Conservation (phyloP, 2,329 filamentous ascomycete species). For the Esteya vermicola region DNA sequence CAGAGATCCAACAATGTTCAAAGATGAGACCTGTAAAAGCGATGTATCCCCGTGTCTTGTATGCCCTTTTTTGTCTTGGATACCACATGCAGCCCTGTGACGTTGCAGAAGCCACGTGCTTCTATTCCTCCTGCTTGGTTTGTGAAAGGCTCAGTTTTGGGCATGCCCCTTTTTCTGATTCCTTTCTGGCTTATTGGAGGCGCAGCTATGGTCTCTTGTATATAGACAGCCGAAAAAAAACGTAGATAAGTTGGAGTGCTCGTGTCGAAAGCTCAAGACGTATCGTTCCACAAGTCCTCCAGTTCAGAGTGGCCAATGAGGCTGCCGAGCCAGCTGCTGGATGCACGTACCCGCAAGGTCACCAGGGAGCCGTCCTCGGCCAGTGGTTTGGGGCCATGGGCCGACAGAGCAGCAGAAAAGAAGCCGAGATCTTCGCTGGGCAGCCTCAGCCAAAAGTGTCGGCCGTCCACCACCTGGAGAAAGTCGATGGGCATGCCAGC, state of each 20-base stretch:
- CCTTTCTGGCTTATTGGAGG: no score
- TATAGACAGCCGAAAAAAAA: no score
- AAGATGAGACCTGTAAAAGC: no score
- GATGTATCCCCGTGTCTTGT: no score
- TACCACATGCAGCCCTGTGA: no score
- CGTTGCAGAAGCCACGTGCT: neutral
- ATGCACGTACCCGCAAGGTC: slow-evolving; percentile 39
- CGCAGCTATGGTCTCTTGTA: no score
- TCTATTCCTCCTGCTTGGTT: neutral
- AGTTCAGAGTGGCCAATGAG: slow-evolving; percentile 36
- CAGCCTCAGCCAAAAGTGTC: slow-evolving; percentile 49
- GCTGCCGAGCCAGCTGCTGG: slow-evolving; percentile 49
- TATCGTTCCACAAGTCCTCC: slow-evolving; percentile 32
- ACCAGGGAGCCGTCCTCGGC: slow-evolving; percentile 26
- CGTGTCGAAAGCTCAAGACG: neutral
- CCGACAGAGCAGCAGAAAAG: slow-evolving; percentile 50
- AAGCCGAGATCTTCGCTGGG: slow-evolving; percentile 44
- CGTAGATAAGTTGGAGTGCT: no score
- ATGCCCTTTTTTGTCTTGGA: no score
- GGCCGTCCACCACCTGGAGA: slow-evolving; percentile 41
- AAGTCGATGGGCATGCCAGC: slow-evolving; percentile 56
- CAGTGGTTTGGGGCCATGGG: no score
- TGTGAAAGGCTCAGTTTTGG: neutral
- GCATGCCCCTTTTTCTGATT: no score
- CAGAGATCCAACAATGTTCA: no score